These are phyloP conservation scores for Gynostemma pentaphyllum DNA, from an alignment of 306 rosid genomes.

Conservation along the genomic window DNA sequence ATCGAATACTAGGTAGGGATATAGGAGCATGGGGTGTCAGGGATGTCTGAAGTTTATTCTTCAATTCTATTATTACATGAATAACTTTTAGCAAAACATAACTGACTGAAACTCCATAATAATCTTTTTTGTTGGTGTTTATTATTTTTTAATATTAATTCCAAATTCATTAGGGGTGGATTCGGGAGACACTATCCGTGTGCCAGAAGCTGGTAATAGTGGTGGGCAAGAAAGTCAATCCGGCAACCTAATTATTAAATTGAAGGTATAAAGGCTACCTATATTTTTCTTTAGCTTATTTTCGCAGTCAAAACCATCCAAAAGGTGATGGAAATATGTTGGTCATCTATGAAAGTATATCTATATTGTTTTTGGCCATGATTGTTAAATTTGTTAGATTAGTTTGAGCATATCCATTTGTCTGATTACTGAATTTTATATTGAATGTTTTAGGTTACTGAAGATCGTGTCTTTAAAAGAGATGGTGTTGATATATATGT, in stretches of 20 bases:
- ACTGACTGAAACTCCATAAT: not conserved
- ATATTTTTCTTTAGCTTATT: not conserved
- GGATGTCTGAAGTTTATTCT: too few species aligned
- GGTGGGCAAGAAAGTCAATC: constrained; percentile 56
- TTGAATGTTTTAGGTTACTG: constrained; percentile 52
- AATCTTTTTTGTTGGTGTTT: not conserved
- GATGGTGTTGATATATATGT: constrained; percentile 89
- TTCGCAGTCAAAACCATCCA: not conserved
- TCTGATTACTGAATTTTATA: constrained; percentile 15
- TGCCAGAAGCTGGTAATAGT: constrained; percentile 83
- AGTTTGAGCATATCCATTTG: constrained; percentile 7
- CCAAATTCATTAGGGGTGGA: constrained; percentile 59
- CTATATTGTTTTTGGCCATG: not conserved
- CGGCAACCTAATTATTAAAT: constrained; percentile 66
- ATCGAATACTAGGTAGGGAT: too few species aligned
- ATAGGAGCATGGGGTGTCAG: too few species aligned
- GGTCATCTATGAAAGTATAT: too few species aligned
- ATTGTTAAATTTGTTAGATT: not conserved
- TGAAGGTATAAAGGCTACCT: constrained; percentile 35
- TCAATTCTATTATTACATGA: not conserved
- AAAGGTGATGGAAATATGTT: not conserved
- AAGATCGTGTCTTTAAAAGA: constrained; percentile 66
- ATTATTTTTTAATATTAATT: not conserved
- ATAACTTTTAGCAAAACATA: not conserved
- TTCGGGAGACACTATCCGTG: constrained; percentile 85